phyloP scores from a whole-genome alignment of 441 rosid genomes.

The Erodium texanum region DNA sequence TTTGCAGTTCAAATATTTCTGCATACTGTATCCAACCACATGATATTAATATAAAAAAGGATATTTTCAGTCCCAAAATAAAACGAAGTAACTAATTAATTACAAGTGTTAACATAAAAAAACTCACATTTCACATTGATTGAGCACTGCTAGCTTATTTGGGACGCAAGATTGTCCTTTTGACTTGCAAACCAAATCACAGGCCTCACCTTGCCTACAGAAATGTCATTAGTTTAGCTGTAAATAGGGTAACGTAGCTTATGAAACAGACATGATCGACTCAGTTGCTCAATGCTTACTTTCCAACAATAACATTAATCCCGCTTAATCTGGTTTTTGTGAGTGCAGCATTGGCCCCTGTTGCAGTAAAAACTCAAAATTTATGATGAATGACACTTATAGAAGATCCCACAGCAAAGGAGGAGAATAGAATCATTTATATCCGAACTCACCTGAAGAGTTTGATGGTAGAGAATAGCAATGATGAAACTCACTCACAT shows the following conservation, averaged over 20 bases:
- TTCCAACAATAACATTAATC: slow-evolving; percentile 68
- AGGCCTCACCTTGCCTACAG: slow-evolving; percentile 79
- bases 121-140: slow-evolving; percentile 76
- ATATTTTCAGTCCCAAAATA: slow-evolving; percentile 3
- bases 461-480: slow-evolving; percentile 79
- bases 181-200: slow-evolving; percentile 74
- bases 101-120: neutral
- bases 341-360: slow-evolving; percentile 41
- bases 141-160: slow-evolving; percentile 72
- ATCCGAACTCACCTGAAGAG: slow-evolving; percentile 11
- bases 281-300: slow-evolving; percentile 29
- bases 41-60: neutral
- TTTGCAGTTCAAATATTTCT: slow-evolving; percentile 77
- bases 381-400: neutral
- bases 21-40: slow-evolving; percentile 40
- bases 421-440: neutral
- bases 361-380: slow-evolving; percentile 10
- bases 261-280: slow-evolving; percentile 14
- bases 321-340: slow-evolving; percentile 68
- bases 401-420: neutral
- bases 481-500: slow-evolving; percentile 81
- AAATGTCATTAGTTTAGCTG: slow-evolving; percentile 17
- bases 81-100: neutral
- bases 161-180: slow-evolving; percentile 75
- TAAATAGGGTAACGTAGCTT: slow-evolving; percentile 3